phyloP scores from a whole-genome alignment of 768 basidiomycete genomes.

The Inosperma sp. region DNA sequence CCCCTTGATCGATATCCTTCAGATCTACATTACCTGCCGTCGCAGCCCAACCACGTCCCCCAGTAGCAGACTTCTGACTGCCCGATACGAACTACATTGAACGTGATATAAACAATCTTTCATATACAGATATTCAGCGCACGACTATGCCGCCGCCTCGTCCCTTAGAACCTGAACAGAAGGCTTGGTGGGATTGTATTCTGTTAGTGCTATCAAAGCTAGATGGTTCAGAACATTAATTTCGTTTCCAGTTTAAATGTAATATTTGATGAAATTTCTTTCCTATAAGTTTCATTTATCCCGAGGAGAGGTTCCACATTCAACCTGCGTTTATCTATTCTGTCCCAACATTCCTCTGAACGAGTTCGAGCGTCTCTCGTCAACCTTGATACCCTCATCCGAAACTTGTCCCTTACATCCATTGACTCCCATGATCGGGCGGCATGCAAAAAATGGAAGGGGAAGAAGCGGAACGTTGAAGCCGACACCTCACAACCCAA shows the following conservation, averaged over 20 bases:
- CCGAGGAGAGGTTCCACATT: conserved; percentile 49
- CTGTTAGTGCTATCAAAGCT: conserved; percentile 32
- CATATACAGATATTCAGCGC: conserved; percentile 21
- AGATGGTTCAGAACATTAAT: background rate
- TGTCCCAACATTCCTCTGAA: conserved; percentile 48
- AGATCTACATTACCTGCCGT: no score
- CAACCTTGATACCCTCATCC: conserved; percentile 62
- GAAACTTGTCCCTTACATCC: conserved; percentile 47
- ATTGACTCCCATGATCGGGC: conserved; percentile 56
- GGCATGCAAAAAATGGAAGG: no score
- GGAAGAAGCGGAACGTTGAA: no score
- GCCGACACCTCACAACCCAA: no score
- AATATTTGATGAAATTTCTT: conserved; percentile 26
- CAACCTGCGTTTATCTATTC: conserved; percentile 71
- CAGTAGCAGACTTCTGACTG: no score
- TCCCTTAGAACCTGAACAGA: conserved; percentile 30
- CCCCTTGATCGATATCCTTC: no score
- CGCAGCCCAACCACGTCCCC: no score
- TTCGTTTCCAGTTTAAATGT: conserved; percentile 11
- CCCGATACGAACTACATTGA: no score
- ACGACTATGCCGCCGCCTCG: conserved; percentile 15
- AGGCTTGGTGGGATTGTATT: conserved; percentile 43
- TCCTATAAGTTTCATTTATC: conserved; percentile 36
- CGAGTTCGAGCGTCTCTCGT: conserved; percentile 52
- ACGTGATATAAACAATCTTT: no score